phyloP scores from a whole-genome alignment of 768 basidiomycete species.

The Dentipellis fragilis region DNA sequence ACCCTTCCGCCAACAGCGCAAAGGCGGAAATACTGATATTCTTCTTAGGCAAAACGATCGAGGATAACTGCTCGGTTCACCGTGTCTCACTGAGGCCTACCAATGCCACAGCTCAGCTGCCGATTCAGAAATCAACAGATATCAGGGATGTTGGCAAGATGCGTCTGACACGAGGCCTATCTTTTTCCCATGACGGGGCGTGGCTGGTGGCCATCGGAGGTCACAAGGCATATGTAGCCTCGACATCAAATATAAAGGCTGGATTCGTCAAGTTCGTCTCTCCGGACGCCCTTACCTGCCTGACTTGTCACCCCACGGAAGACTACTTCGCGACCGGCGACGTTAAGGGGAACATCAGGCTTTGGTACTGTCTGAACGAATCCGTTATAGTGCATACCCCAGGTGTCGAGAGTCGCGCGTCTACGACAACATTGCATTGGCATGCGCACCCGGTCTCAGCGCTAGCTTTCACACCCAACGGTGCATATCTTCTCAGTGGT shows the following conservation, averaged over 20 bases:
- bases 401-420: conserved; percentile 68
- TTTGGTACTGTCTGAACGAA: conserved; percentile 89
- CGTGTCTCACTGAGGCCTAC: conserved; percentile 51
- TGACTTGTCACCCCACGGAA: conserved; percentile 81
- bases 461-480: conserved; percentile 79
- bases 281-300: conserved; percentile 69
- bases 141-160: conserved; percentile 58
- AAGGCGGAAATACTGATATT: background rate
- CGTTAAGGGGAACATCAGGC: conserved; percentile 65
- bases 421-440: conserved; percentile 89
- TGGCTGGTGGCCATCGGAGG: conserved; percentile 72
- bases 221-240: conserved; percentile 69
- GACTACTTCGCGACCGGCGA: conserved; percentile 97
- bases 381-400: conserved; percentile 34
- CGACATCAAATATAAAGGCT: conserved; percentile 41
- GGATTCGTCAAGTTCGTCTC: conserved; percentile 81
- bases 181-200: conserved; percentile 64
- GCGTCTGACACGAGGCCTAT: conserved; percentile 49
- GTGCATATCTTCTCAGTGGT: conserved; percentile 86
- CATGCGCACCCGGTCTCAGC: conserved; percentile 91
- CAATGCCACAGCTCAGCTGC: conserved; percentile 28
- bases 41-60: background rate
- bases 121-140: conserved; percentile 37
- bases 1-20: background rate
- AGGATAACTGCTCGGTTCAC: conserved; percentile 44